Evolutionary conservation across 2,329 filamentous ascomycete species (phyloP), one percentile per base, ranked within the genome.

Genomic region (Thielaviopsis ethacetica): DNA sequence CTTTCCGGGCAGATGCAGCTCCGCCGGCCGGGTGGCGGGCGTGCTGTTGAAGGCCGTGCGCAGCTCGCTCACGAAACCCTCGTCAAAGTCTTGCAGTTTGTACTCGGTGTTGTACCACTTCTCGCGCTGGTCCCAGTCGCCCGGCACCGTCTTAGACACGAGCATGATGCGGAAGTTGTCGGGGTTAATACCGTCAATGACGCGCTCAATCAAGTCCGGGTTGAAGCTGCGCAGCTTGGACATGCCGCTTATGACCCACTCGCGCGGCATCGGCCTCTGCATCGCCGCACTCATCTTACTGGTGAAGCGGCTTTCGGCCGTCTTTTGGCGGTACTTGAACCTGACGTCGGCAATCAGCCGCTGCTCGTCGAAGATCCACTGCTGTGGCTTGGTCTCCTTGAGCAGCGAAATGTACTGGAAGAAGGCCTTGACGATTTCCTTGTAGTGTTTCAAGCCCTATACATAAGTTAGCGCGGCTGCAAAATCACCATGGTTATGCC

Each of bases 51-150:
- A 76, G 1, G 88, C 88, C 61, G 78, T 72, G 58, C 79, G 76
- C 62, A 96, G 77, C 56, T 88, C 83, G 12, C 76, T 73, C 68
- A 95, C 75, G 65, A 96, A 84, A 19, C 90, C 83, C 15, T 77
- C 68, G 0, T 91, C 84, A 41, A 98, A 87, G 67, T 83, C 85
- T 67, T 94, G 86, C 34, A 84, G 79, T 63, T 83, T 87, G 72
- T 96, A 95, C 67, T 97, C 91, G 0, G 93, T 98, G 9, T 91
- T 91, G 66, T 98, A 98, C 93, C 93, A 98, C 68, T 91, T 89
- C 73, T 98, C 93, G 67, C 86, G 94, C 68, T 84, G 74, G 63
- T 94, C 80, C 88, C 89, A 96, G 56, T 82, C 79, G 0, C 89
- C 91, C 0, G 91, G 91, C 64, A 84, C 86, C 9, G 87, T 85